phyloP scores from a whole-genome alignment of 176 grass and related monocot genomes.

The Eragrostis nindensis region DNA sequence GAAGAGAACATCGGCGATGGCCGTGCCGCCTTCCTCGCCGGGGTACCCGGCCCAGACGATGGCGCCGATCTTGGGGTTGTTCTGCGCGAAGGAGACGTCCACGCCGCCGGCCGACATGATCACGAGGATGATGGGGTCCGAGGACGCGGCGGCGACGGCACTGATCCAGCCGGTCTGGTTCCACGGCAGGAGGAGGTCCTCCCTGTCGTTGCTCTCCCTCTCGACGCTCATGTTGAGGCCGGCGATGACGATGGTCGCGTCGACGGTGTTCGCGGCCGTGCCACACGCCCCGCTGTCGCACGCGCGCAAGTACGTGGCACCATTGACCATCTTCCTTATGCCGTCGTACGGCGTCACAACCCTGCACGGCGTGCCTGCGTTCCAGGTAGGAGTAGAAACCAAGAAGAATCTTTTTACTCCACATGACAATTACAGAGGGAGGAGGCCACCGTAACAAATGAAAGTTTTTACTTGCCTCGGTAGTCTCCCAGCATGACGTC shows the following conservation, averaged over 20 bases:
- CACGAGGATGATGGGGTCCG: slow-evolving; percentile 22
- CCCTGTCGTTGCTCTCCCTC: slow-evolving; percentile 45
- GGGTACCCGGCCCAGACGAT: slow-evolving; percentile 50
- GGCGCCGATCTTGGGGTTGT: slow-evolving; percentile 34
- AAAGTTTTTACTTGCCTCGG: slow-evolving; percentile 31
- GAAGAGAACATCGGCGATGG: slow-evolving; percentile 46
- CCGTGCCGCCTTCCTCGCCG: slow-evolving; percentile 37
- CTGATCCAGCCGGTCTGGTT: slow-evolving; percentile 42
- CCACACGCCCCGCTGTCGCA: slow-evolving; percentile 50
- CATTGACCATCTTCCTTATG: slow-evolving; percentile 27
- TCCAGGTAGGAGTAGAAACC: not conserved
- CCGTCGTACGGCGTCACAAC: slow-evolving; percentile 54
- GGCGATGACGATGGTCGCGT: slow-evolving; percentile 39
- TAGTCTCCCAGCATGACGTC: slow-evolving; percentile 46
- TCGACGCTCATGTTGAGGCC: slow-evolving; percentile 50
- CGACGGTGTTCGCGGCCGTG: slow-evolving; percentile 15
- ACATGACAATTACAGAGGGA: too few species aligned
- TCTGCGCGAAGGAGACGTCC: slow-evolving; percentile 32
- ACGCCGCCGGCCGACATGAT: slow-evolving; percentile 41
- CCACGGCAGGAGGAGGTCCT: slow-evolving; percentile 46
- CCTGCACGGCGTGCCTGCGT: slow-evolving; percentile 53
- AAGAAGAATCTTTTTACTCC: not conserved
- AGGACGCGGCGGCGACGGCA: slow-evolving; percentile 35
- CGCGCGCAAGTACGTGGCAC: slow-evolving; percentile 23
- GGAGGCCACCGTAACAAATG: too few species aligned